Evolutionary conservation across 495 filamentous ascomycete species (phyloP), one percentile per base, ranked within the genome.

Genomic region (Xylaria longipes): DNA sequence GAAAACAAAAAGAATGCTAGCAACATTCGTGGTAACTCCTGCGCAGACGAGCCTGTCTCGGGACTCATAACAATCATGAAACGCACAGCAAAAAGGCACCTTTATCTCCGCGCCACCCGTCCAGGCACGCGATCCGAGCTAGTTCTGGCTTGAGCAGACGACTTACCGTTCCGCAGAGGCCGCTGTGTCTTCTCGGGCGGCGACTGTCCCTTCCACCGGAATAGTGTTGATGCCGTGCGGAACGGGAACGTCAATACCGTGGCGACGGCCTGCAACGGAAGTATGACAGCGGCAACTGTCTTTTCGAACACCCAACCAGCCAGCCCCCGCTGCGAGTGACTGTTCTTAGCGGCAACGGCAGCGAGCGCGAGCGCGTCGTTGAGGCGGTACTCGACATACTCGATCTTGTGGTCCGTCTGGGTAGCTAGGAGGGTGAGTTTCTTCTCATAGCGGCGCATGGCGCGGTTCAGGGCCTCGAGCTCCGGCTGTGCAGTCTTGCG

Each of bases 391-490:
- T 97, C 91, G 20, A 98, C 81, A 31, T 89, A 86, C 31, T 86
- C 84, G 45, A 98, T 86, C 22, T 92, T 88, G 22, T 87, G 86
- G 58, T 98, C 94, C 12, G 90, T 95, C 72, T 95, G 90, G 65
- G 90, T 85, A 0, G 89, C 82, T 25, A 91, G 87, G 2, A 95
- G 80, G 0, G 91, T 90, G 14, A 91, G 89, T 69, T 94, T 91
- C 79, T 97, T 98, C 82, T 99, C 96, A 73, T 97, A 97, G n/a
- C 94, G 89, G 17, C 96, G 88, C 37, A 98, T 91, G 0, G 96
- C 96, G 25, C 96, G 91, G 70, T 93, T 95, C 45, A 99, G 82
- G 5, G 94, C 93, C 73, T 99, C 96, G 37, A 98, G 85, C 54
- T 98, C 93, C 1, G 94, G 90, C 50, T 94, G 92, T 25, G 96